These are phyloP conservation scores for Cyanidiococcus yangmingshanensis DNA, from an alignment of 23 red algal genomes.

Conservation along the genomic window DNA sequence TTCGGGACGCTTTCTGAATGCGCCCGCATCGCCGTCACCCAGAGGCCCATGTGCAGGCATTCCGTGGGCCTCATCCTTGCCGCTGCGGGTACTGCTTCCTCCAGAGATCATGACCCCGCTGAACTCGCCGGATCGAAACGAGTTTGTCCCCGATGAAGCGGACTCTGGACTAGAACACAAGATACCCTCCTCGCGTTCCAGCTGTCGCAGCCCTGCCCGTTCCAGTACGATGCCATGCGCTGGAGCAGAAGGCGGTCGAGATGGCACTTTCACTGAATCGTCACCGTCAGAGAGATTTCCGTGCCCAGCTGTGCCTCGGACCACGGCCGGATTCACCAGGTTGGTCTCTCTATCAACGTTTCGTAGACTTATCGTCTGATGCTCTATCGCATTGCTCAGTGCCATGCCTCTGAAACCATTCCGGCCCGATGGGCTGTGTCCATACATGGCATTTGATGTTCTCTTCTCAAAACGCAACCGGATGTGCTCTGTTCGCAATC, in stretches of 20 bases:
- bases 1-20: neutral
- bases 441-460: neutral
- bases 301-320: neutral
- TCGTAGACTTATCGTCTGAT: neutral
- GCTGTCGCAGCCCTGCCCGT: neutral
- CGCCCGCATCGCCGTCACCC: neutral
- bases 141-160: neutral
- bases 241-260: neutral
- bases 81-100: neutral
- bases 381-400: neutral
- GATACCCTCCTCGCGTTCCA: neutral
- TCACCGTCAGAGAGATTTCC: neutral
- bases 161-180: neutral
- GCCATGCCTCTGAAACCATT: neutral
- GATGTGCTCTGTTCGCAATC: neutral
- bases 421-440: neutral
- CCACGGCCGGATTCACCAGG: neutral
- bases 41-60: neutral
- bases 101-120: neutral
- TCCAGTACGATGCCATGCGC: neutral
- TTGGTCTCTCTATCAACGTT: neutral
- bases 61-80: neutral
- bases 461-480: neutral
- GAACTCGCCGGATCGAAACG: neutral
- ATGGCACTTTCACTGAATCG: neutral